A percentile compares a stretch with the other conserved stretches of the same genome.
Conservation (phyloP, 2,329 filamentous ascomycete genomes). For the Cladophialophora exuberans region DNA sequence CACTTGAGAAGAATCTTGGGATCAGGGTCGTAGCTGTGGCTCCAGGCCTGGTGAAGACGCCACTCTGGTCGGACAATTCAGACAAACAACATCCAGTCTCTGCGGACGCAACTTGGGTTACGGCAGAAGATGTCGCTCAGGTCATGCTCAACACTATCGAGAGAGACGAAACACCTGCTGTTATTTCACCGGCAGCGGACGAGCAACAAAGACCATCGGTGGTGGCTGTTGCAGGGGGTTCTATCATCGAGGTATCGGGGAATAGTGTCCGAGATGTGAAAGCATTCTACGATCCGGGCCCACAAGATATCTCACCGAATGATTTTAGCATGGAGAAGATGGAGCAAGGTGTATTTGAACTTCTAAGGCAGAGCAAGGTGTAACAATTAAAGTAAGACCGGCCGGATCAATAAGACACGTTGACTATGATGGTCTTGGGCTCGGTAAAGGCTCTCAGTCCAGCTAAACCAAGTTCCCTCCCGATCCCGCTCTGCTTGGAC, state of each 20-base stretch:
- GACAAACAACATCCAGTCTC: conserved; percentile 55
- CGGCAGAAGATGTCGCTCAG: conserved; percentile 60
- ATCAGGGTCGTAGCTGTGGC: conserved; percentile 64
- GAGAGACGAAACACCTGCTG: conserved; percentile 40
- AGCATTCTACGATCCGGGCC: conserved; percentile 10
- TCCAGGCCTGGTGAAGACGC: conserved; percentile 63
- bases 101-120: conserved; percentile 51
- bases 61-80: conserved; percentile 63
- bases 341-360: conserved; percentile 1
- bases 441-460: conserved; percentile 44
- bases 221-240: conserved; percentile 3
- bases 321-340: conserved; percentile 8
- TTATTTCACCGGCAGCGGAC: conserved; percentile 27
- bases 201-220: too few species aligned
- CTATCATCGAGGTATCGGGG: conserved; percentile 11
- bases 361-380: not conserved
- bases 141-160: conserved; percentile 60
- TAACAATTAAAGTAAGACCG: too few species aligned
- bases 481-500: conserved; percentile 53
- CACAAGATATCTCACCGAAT: not conserved
- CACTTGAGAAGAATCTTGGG: conserved; percentile 54
- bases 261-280: conserved; percentile 1
- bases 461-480: conserved; percentile 48
- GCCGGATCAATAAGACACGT: conserved; percentile 6
- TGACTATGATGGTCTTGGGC: conserved; percentile 42